These are phyloP conservation scores for Saturnispora diversa DNA, from an alignment of 805 yeast genomes.

Conservation along the genomic window DNA sequence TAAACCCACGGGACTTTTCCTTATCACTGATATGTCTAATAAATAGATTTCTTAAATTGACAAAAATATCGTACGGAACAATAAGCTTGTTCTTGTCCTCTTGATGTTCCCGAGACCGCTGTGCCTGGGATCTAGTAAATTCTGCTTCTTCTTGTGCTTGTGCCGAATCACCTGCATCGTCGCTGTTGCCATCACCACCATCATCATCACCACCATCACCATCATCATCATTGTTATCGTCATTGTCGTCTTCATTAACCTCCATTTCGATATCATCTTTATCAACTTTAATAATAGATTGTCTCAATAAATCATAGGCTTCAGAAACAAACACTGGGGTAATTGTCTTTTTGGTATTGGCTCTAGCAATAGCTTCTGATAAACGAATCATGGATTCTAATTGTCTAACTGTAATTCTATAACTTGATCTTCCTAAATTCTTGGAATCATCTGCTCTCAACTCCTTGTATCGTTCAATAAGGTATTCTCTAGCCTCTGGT, in stretches of 20 bases:
- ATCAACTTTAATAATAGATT: constrained; percentile 88
- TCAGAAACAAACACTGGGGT: constrained; percentile 83
- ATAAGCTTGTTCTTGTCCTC: constrained; percentile 33
- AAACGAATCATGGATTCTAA: constrained; percentile 88
- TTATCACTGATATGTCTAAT: constrained; percentile 42
- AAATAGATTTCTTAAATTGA: constrained; percentile 71
- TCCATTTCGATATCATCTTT: constrained; percentile 85
- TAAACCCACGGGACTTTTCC: constrained; percentile 39
- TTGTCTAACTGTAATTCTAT: constrained; percentile 94
- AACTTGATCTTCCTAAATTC: constrained; percentile 76
- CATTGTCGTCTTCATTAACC: constrained; percentile 41
- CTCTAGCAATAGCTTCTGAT: constrained; percentile 94
- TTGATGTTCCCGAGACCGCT: constrained; percentile 1
- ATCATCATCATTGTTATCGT: constrained; percentile 20
- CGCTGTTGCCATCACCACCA: constrained; percentile 15
- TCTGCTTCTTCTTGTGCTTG: constrained; percentile 11
- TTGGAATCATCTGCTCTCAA: constrained; percentile 85
- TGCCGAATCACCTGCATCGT: constrained; percentile 3
- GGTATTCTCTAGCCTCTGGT: constrained; percentile 64
- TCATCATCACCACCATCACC: constrained; percentile 31
- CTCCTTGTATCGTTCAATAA: constrained; percentile 76
- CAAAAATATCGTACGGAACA: constrained; percentile 80
- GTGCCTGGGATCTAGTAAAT: constrained; percentile 9
- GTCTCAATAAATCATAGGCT: constrained; percentile 83
- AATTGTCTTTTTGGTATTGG: constrained; percentile 86